Evolutionary conservation across 257 asterid genomes (phyloP), one percentile per base, ranked within the genome.

Genomic region (Salvia miltiorrhiza): DNA sequence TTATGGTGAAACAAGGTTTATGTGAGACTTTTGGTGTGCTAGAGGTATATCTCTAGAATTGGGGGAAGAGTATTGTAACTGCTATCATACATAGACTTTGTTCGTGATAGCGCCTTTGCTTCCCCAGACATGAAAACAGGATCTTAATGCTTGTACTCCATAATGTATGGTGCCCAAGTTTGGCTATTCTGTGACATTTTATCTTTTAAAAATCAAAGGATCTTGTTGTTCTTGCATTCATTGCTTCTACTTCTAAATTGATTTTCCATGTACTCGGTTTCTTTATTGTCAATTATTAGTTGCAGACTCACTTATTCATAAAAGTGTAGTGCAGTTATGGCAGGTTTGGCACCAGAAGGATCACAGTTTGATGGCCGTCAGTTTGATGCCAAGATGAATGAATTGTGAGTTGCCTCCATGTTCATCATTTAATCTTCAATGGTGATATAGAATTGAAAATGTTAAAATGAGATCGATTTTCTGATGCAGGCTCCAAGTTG

Each of bases 321-420:
- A 4, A 14, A 28, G 3, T 41, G 13, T 21, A 71, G n/a, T 79
- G 63, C 83, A 87, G 89, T 64, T 63, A 88, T 91, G 95, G 89
- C 88, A 81, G 90, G 87, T 40, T 66, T 73, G 72, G 90, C 88
- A 73, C 77, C 79, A n/a, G 96, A 87, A 75, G 96, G 90, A 70
- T 73, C 90, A 0, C 90, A 85, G 37, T 88, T 85, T 73, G 96
- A 88, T 82, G 65, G 86, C 30, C 82, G 78, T 33, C 91, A 89
- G 68, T 88, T 6, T 37, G 95, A 88, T 57, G 50, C 90, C 0
- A 85, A 73, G 84, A 88, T 91, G 96, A 80, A 54, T 55, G 91
- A 85, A 35, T 28, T 87, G 96, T 87, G 71, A 77, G 93, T 73
- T 61, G 26, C 26, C 21, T 7, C 32, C 8, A 0, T 59, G 21